phyloP scores from a whole-genome alignment of 192 early-diverging fungal species.

The Backusella mclennaniae region DNA sequence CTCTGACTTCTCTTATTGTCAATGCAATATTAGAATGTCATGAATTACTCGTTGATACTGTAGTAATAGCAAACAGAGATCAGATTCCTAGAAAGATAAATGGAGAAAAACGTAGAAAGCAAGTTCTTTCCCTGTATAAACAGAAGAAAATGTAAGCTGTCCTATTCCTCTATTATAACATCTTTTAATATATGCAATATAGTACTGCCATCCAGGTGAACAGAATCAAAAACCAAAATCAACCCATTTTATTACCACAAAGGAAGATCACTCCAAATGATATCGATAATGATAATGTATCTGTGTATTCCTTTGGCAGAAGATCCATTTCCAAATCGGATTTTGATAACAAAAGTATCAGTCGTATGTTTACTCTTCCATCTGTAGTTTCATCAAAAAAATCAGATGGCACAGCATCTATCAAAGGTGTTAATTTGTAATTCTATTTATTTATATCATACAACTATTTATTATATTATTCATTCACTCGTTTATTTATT shows the following conservation, averaged over 20 bases:
- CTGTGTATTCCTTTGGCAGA: constrained; percentile 6
- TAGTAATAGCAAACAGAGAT: constrained; percentile 14
- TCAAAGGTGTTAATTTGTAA: neutral
- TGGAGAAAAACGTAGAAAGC: constrained; percentile 17
- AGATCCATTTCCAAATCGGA: constrained; percentile 3
- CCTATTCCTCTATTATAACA: neutral
- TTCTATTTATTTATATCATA: neutral
- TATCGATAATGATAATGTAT: constrained; percentile 17
- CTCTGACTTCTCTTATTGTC: constrained; percentile 7
- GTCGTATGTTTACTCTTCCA: neutral
- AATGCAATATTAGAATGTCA: constrained; percentile 10
- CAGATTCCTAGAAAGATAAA: constrained; percentile 9
- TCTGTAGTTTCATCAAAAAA: neutral
- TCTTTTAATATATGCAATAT: neutral
- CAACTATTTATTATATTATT: neutral
- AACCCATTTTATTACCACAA: constrained; percentile 23
- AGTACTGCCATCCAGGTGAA: constrained; percentile 17
- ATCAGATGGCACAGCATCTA: neutral
- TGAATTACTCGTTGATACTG: constrained; percentile 11
- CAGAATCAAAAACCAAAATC: constrained; percentile 35
- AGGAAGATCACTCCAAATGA: neutral
- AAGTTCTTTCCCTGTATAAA: constrained; percentile 1
- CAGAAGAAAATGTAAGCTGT: constrained; percentile 9
- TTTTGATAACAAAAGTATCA: neutral
- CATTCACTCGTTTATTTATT: neutral